phyloP scores from a whole-genome alignment of 1,139 yeast species.

The Kodamaea sp. region DNA sequence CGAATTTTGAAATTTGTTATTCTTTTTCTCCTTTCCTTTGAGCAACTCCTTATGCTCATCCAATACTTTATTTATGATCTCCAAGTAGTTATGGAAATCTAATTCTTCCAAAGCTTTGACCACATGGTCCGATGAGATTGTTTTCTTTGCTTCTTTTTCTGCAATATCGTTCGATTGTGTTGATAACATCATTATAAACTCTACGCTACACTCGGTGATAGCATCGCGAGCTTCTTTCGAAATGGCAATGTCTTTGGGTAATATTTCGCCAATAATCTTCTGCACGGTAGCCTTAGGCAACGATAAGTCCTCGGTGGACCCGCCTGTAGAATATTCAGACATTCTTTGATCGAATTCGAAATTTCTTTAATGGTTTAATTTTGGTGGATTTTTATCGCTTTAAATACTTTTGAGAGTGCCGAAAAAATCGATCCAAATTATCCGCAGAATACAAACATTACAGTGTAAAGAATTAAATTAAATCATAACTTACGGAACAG shows the following conservation, averaged over 20 bases:
- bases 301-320: slow-evolving; percentile 41
- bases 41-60: slow-evolving; percentile 84
- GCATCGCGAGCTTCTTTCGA: slow-evolving; percentile 95
- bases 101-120: slow-evolving; percentile 83
- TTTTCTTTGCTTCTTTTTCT: slow-evolving; percentile 91
- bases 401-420: too few species aligned
- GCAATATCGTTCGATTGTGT: slow-evolving; percentile 96
- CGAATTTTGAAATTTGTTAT: slow-evolving; percentile 87
- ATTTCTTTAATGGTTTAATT: too few species aligned
- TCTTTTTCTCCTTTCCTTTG: slow-evolving; percentile 86
- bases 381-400: too few species aligned
- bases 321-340: slow-evolving; percentile 39
- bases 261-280: slow-evolving; percentile 84
- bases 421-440: too few species aligned
- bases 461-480: too few species aligned
- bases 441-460: too few species aligned
- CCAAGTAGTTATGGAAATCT: slow-evolving; percentile 83
- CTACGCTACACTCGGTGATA: slow-evolving; percentile 92
- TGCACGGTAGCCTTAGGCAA: slow-evolving; percentile 84
- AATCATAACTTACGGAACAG: too few species aligned
- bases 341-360: slow-evolving; percentile 13
- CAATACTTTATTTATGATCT: slow-evolving; percentile 75
- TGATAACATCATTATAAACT: slow-evolving; percentile 89
- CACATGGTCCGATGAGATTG: slow-evolving; percentile 96
- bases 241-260: slow-evolving; percentile 81